Evolutionary conservation across 495 filamentous ascomycete genomes (phyloP).

Genomic region (Podospora appendiculata): DNA sequence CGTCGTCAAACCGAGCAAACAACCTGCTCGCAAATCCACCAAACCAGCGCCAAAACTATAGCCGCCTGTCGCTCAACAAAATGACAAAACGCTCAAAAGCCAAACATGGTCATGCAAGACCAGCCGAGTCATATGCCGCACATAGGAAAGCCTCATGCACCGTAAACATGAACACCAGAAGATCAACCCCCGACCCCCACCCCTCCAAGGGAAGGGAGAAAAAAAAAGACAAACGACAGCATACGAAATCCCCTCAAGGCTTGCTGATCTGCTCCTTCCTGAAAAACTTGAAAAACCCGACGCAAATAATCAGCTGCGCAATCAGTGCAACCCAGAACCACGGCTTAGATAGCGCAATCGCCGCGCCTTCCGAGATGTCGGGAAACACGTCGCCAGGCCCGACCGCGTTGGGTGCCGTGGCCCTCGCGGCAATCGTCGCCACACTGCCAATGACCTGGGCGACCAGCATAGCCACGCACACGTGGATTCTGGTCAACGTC

Average conservation of each 20-base stretch:
- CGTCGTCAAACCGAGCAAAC: too few relatives aligned
- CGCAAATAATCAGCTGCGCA: slow-evolving; percentile 50
- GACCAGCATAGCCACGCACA: slow-evolving; percentile 42
- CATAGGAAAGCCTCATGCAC: background rate
- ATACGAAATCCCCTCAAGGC: too few relatives aligned
- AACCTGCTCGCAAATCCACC: background rate
- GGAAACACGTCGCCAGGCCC: slow-evolving; percentile 53
- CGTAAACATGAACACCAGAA: background rate
- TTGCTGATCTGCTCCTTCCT: slow-evolving; percentile 60
- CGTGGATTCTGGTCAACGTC: slow-evolving; percentile 50
- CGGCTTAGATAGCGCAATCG: slow-evolving; percentile 38
- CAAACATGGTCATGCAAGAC: background rate
- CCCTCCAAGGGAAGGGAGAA: background rate
- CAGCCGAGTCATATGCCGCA: too few relatives aligned
- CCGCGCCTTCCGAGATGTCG: slow-evolving; percentile 31
- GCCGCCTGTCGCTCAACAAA: too few relatives aligned
- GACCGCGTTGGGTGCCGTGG: slow-evolving; percentile 43
- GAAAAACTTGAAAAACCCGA: slow-evolving; percentile 57
- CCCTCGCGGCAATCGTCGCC: slow-evolving; percentile 47
- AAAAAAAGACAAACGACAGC: background rate
- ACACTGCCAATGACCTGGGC: slow-evolving; percentile 47
- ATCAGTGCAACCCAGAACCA: slow-evolving; percentile 58
- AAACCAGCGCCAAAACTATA: background rate
- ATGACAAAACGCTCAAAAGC: background rate
- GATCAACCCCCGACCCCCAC: too few relatives aligned